phyloP scores from a whole-genome alignment of 179 eudicot species.

The Actinidia arguta region DNA sequence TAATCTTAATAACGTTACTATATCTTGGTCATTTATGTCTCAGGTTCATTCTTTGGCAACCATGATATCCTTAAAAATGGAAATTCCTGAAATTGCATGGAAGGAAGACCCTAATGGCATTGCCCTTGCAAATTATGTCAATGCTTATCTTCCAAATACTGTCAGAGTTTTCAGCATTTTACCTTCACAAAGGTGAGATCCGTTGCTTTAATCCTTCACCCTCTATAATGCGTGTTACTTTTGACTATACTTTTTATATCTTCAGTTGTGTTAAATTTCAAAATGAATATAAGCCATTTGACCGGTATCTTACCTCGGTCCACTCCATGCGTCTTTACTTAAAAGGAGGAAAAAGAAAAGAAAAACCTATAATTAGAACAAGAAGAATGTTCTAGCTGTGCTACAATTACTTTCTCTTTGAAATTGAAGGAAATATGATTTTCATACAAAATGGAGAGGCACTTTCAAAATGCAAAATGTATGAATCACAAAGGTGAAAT shows the following conservation, averaged over 20 bases:
- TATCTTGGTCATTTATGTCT: slow-evolving; percentile 18
- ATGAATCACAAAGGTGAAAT: too few species aligned
- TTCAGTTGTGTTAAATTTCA: slow-evolving; percentile 1
- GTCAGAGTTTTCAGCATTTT: slow-evolving; percentile 85
- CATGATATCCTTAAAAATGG: slow-evolving; percentile 86
- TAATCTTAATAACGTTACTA: neutral
- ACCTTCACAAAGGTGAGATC: slow-evolving; percentile 78
- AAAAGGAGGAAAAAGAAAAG: too few species aligned
- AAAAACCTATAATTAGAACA: too few species aligned
- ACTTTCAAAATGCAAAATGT: too few species aligned
- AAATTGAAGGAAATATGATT: too few species aligned
- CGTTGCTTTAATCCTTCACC: neutral
- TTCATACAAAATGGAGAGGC: too few species aligned
- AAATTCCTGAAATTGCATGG: slow-evolving; percentile 90
- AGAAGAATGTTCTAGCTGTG: too few species aligned
- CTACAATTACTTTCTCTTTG: too few species aligned
- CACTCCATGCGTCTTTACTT: too few species aligned
- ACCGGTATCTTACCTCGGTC: too few species aligned
- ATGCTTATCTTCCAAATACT: slow-evolving; percentile 73
- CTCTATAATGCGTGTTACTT: neutral
- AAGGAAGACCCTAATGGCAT: slow-evolving; percentile 80
- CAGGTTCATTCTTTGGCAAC: slow-evolving; percentile 96
- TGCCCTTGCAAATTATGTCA: slow-evolving; percentile 69
- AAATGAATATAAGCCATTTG: too few species aligned
- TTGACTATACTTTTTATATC: neutral